phyloP scores from a whole-genome alignment of 441 rosid genomes.

The Jatropha podagrica region DNA sequence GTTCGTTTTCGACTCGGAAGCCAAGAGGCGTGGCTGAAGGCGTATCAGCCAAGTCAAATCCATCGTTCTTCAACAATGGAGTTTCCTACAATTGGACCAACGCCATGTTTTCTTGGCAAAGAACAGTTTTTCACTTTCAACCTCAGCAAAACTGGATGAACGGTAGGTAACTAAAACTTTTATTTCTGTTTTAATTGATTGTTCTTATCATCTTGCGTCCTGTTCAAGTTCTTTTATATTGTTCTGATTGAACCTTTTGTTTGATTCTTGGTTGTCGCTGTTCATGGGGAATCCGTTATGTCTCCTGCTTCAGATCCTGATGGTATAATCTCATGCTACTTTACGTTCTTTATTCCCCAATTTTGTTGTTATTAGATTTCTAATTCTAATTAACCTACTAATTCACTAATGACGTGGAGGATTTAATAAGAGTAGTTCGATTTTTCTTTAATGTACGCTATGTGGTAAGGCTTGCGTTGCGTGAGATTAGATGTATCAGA shows the following conservation, averaged over 20 bases:
- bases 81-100: slow-evolving; percentile 64
- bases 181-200: neutral
- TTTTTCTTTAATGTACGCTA: no score
- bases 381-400: no score
- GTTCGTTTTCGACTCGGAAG: slow-evolving; percentile 18
- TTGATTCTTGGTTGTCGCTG: slow-evolving; percentile 5
- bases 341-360: neutral
- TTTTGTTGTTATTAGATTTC: neutral
- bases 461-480: no score
- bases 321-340: slow-evolving; percentile 39
- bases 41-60: slow-evolving; percentile 75
- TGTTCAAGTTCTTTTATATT: slow-evolving; percentile 4
- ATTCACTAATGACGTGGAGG: no score
- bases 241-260: slow-evolving; percentile 9
- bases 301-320: slow-evolving; percentile 68
- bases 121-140: slow-evolving; percentile 88
- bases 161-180: slow-evolving; percentile 40
- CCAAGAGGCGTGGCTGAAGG: slow-evolving; percentile 62
- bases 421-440: no score
- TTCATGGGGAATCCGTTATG: slow-evolving; percentile 20
- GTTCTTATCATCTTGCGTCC: neutral
- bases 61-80: slow-evolving; percentile 26
- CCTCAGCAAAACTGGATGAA: slow-evolving; percentile 96
- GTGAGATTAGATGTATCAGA: no score
- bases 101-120: slow-evolving; percentile 74